phyloP scores from a whole-genome alignment of 305 asterid genomes.

The Solanum chacoense region DNA sequence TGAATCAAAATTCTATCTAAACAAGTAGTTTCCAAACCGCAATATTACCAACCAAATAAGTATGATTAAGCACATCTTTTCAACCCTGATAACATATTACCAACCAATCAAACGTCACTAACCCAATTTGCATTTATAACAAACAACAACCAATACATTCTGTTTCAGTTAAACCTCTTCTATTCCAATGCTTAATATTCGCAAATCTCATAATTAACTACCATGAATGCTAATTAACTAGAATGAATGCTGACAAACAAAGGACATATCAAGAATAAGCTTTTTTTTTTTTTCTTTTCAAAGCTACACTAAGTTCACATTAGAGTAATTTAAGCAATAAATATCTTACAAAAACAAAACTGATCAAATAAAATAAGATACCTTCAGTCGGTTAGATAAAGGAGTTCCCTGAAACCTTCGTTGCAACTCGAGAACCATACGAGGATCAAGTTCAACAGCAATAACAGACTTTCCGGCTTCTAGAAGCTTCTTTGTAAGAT shows the following conservation, averaged over 20 bases:
- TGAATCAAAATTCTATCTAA: background rate
- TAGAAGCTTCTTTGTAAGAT: constrained; percentile 91
- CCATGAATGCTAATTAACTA: background rate
- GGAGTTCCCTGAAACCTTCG: constrained; percentile 90
- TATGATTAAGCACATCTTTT: background rate
- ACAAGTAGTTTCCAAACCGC: background rate
- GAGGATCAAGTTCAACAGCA: constrained; percentile 94
- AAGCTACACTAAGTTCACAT: background rate
- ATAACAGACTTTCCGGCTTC: constrained; percentile 84
- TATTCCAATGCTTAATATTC: background rate
- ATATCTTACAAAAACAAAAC: background rate
- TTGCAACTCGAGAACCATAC: constrained; percentile 92
- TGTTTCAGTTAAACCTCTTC: background rate
- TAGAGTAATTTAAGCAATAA: background rate
- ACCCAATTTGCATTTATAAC: background rate
- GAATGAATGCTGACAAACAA: background rate
- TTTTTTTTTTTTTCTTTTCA: background rate
- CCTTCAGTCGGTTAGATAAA: constrained; percentile 54
- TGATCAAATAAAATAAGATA: background rate
- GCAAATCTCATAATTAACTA: background rate
- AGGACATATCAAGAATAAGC: background rate
- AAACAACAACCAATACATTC: background rate
- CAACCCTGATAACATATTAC: background rate
- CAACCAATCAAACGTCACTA: background rate
- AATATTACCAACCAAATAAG: background rate